A percentile compares a stretch with the other conserved stretches of the same genome.
phyloP scores from a whole-genome alignment of 1,139 yeast species.

The Blastobotrys raffinosifermentans region DNA sequence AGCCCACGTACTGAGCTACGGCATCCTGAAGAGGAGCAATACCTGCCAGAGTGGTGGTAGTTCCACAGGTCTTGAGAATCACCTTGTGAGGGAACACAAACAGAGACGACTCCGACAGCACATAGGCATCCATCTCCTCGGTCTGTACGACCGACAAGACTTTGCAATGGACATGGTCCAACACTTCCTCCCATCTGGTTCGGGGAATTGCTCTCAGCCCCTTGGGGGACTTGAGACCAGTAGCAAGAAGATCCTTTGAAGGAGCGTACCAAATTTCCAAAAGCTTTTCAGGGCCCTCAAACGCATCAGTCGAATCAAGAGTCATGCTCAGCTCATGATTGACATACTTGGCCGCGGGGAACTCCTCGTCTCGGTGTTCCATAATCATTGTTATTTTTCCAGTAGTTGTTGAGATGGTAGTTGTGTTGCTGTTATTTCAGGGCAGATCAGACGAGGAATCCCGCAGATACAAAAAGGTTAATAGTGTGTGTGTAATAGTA shows the following conservation, averaged over 20 bases:
- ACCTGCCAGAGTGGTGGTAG: conserved; percentile 84
- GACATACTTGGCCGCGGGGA: conserved; percentile 38
- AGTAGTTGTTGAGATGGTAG: background rate
- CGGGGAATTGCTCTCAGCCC: conserved; percentile 61
- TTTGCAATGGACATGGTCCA: conserved; percentile 84
- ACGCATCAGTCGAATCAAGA: conserved; percentile 83
- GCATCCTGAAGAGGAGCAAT: conserved; percentile 56
- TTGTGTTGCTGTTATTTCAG: background rate
- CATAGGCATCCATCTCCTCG: conserved; percentile 67
- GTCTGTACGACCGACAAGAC: conserved; percentile 74
- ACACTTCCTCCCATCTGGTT: conserved; percentile 60
- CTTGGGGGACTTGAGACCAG: conserved; percentile 21
- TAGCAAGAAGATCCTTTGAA: conserved; percentile 32
- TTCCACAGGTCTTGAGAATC: conserved; percentile 91
- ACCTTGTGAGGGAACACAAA: conserved; percentile 85
- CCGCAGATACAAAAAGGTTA: too few species aligned
- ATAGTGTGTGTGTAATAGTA: too few species aligned
- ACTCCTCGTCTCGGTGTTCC: conserved; percentile 15
- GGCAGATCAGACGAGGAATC: background rate
- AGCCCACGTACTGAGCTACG: conserved; percentile 44
- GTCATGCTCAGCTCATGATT: conserved; percentile 75
- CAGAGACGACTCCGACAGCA: conserved; percentile 82
- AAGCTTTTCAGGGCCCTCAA: conserved; percentile 95
- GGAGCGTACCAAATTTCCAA: conserved; percentile 87
- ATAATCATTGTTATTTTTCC: conserved; percentile 20